Conservation (phyloP, 2,329 filamentous ascomycete species). For the Colletotrichum camelliae region DNA sequence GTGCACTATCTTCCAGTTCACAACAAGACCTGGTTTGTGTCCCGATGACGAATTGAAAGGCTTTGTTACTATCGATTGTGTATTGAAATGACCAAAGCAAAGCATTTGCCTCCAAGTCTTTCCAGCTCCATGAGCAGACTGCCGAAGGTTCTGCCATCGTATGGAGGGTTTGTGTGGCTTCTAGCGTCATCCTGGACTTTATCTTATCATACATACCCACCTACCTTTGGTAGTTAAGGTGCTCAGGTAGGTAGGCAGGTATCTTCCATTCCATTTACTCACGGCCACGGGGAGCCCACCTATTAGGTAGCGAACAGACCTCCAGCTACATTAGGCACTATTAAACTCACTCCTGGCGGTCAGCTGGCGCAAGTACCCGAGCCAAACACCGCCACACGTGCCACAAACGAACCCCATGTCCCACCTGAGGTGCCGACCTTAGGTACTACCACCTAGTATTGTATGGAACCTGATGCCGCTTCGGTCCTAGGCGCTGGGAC, state of each 20-base stretch:
- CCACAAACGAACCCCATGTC: background rate
- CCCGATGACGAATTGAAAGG: background rate
- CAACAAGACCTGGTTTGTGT: background rate
- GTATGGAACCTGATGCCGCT: background rate
- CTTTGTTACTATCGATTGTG: background rate
- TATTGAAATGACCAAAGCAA: background rate
- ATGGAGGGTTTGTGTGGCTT: background rate
- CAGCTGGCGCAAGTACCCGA: background rate
- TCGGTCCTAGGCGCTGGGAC: background rate
- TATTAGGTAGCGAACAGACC: background rate
- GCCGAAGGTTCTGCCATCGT: background rate
- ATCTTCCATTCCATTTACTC: background rate
- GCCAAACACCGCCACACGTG: constrained; percentile 5
- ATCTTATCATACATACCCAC: background rate
- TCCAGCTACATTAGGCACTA: background rate
- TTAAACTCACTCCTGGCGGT: background rate
- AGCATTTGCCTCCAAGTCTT: background rate
- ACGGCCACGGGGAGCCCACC: background rate
- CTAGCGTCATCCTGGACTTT: background rate
- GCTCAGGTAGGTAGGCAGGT: background rate
- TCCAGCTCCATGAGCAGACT: background rate
- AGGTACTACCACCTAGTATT: background rate
- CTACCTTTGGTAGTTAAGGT: background rate
- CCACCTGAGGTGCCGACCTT: background rate
- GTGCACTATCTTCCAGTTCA: background rate